A percentile compares a stretch with the other conserved stretches of the same genome.
Evolutionary conservation across 495 filamentous ascomycete species (phyloP).

Genomic region (Bathelium albidoporum): DNA sequence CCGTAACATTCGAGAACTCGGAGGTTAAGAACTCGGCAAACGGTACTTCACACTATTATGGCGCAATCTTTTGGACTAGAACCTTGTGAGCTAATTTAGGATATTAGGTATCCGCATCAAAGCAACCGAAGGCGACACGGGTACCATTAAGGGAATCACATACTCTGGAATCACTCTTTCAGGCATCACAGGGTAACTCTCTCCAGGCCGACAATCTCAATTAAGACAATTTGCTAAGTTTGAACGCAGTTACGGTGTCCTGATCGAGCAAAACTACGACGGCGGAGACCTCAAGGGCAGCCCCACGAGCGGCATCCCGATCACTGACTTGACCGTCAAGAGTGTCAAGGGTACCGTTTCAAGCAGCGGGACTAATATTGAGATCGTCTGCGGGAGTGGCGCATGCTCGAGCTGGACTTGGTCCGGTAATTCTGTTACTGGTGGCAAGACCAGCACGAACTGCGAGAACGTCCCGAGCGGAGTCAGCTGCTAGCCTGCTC

Average conservation of each 20-base stretch:
- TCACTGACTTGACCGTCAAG: conserved; percentile 45
- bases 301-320: conserved; percentile 52
- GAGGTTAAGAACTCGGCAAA: background rate
- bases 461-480: conserved; percentile 20
- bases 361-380: conserved; percentile 36
- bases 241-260: conserved; percentile 45
- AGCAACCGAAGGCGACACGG: conserved; percentile 47
- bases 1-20: conserved; percentile 27
- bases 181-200: conserved; percentile 33
- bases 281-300: conserved; percentile 43
- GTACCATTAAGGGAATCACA: conserved; percentile 46
- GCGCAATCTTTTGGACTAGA: conserved; percentile 29
- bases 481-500: conserved; percentile 12
- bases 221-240: background rate
- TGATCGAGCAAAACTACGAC: conserved; percentile 61
- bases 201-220: background rate
- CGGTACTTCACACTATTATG: background rate
- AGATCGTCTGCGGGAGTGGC: conserved; percentile 33
- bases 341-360: conserved; percentile 35
- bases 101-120: conserved; percentile 56
- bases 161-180: conserved; percentile 51
- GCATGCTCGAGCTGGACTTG: conserved; percentile 26
- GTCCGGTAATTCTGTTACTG: conserved; percentile 20
- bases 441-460: conserved; percentile 19
- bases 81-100: conserved; percentile 41